Conservation (phyloP, 2,329 filamentous ascomycete species). For the Teratosphaeria destructans region DNA sequence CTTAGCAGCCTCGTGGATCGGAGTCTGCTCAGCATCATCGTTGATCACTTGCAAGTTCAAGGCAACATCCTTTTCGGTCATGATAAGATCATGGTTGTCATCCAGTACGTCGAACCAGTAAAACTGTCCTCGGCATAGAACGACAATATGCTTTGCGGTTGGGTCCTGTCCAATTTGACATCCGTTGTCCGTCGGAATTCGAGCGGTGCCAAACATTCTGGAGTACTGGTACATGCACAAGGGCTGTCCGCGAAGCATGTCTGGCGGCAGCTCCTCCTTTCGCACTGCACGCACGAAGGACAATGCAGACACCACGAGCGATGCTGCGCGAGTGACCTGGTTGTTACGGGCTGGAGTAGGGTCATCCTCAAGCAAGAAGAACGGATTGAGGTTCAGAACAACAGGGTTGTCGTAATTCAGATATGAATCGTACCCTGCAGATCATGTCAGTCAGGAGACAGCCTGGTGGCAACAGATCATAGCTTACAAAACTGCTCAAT, state of each 20-base stretch:
- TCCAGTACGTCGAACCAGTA: conserved; percentile 99
- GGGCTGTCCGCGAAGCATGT: conserved; percentile 71
- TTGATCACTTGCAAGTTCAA: conserved; percentile 87
- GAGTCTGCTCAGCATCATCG: conserved; percentile 78
- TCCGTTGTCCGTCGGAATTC: conserved; percentile 86
- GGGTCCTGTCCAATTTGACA: conserved; percentile 95
- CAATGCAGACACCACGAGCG: conserved; percentile 77
- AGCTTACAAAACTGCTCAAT: conserved; percentile 94
- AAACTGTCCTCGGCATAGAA: conserved; percentile 88
- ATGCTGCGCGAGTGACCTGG: conserved; percentile 88
- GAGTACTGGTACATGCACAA: conserved; percentile 99
- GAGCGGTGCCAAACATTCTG: conserved; percentile 83
- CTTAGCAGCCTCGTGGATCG: conserved; percentile 92
- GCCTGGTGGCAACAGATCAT: neutral
- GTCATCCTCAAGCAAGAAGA: conserved; percentile 95
- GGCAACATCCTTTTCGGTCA: conserved; percentile 88
- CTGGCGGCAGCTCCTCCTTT: conserved; percentile 83
- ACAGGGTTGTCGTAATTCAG: conserved; percentile 97
- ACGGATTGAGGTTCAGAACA: conserved; percentile 92
- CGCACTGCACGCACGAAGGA: conserved; percentile 89
- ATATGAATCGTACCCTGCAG: conserved; percentile 91
- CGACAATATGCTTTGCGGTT: conserved; percentile 83
- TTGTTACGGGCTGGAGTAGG: conserved; percentile 93
- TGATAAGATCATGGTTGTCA: conserved; percentile 87
- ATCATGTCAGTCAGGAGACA: neutral